These are phyloP conservation scores for Yamadazyma akitaensis DNA, from an alignment of 805 yeast species.

Conservation along the genomic window DNA sequence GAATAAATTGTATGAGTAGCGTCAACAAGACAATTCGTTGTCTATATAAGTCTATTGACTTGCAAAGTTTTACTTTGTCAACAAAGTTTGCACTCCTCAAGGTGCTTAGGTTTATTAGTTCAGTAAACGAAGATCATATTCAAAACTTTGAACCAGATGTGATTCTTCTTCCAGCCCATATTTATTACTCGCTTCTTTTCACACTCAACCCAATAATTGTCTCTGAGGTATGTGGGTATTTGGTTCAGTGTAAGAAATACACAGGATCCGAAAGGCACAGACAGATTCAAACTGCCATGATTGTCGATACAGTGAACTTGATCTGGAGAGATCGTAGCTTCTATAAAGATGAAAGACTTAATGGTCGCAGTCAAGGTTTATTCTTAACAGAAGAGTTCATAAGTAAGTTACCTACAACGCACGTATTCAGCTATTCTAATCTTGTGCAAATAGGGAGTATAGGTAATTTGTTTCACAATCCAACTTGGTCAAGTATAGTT, in stretches of 20 bases:
- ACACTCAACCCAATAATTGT: conserved; percentile 42
- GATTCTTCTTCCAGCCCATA: conserved; percentile 28
- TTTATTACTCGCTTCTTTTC: conserved; percentile 38
- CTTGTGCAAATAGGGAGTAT: conserved; percentile 24
- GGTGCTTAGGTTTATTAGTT: conserved; percentile 16
- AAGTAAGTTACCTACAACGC: conserved; percentile 26
- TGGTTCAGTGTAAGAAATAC: conserved; percentile 40
- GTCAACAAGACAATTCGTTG: not conserved
- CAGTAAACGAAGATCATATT: conserved; percentile 9
- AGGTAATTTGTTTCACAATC: conserved; percentile 49
- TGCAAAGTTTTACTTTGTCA: not conserved
- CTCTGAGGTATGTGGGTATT: conserved; percentile 45
- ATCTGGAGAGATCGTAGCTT: conserved; percentile 57
- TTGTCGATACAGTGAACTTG: conserved; percentile 54
- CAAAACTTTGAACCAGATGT: not conserved
- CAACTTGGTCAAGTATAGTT: conserved; percentile 45
- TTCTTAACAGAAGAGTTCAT: conserved; percentile 32
- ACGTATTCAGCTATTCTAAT: conserved; percentile 28
- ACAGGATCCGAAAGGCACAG: conserved; percentile 24
- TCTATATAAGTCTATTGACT: not conserved
- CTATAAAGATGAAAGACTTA: conserved; percentile 26
- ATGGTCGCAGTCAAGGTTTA: conserved; percentile 33
- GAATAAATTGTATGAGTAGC: not conserved
- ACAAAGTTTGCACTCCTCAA: conserved; percentile 13
- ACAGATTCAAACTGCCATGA: conserved; percentile 44